Percentiles rank a stretch among this genome's conserved stretches.
phyloP scores from a whole-genome alignment of 768 basidiomycete genomes.

The Lactarius sp. region DNA sequence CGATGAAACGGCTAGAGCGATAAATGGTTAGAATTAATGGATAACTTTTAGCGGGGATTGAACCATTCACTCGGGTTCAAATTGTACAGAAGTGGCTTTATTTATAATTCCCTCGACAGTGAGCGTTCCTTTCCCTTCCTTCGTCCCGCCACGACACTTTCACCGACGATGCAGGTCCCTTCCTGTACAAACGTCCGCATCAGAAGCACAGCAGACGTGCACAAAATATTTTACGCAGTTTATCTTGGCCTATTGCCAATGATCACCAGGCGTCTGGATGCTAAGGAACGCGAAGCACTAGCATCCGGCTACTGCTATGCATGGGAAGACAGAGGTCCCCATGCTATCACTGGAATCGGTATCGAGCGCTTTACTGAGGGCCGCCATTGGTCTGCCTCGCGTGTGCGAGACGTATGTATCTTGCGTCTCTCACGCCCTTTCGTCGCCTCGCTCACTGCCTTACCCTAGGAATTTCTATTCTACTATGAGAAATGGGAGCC shows the following conservation, averaged over 20 bases:
- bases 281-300: conserved; percentile 66
- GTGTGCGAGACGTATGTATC: conserved; percentile 48
- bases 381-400: conserved; percentile 82
- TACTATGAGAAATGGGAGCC: conserved; percentile 48
- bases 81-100: conserved; percentile 20
- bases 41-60: conserved; percentile 20
- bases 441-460: conserved; percentile 12
- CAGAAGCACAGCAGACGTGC: conserved; percentile 73
- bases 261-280: conserved; percentile 77
- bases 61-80: conserved; percentile 23
- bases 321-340: conserved; percentile 84
- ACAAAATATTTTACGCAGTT: conserved; percentile 76
- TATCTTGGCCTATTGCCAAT: conserved; percentile 62
- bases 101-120: conserved; percentile 24
- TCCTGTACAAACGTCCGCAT: conserved; percentile 73
- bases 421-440: neutral
- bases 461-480: conserved; percentile 47
- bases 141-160: conserved; percentile 26
- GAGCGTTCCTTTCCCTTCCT: conserved; percentile 20
- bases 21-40: conserved; percentile 10
- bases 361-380: conserved; percentile 83
- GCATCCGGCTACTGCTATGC: conserved; percentile 77
- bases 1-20: conserved; percentile 1
- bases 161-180: conserved; percentile 60
- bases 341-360: conserved; percentile 71